These are phyloP conservation scores for Hymenochaete sp. DNA, from an alignment of 1,284 basidiomycete species.

Conservation along the genomic window DNA sequence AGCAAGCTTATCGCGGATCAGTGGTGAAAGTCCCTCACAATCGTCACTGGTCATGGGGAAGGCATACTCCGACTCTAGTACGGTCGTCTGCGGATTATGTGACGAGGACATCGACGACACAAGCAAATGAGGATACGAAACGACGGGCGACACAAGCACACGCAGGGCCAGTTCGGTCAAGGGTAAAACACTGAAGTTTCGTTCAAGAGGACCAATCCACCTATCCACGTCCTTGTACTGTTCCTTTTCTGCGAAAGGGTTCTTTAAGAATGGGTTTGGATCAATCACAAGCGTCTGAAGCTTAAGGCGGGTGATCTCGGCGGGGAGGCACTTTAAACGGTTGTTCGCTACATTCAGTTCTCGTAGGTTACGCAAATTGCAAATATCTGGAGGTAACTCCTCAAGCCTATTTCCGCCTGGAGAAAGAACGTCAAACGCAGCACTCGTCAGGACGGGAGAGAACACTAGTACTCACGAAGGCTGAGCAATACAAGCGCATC, in stretches of 20 bases:
- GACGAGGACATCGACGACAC: background rate
- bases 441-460: slow-evolving; percentile 5
- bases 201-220: slow-evolving; percentile 13
- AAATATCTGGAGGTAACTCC: slow-evolving; percentile 58
- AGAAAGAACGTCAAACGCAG: background rate
- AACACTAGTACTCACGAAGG: slow-evolving; percentile 38
- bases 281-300: slow-evolving; percentile 38
- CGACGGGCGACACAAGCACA: slow-evolving; percentile 10
- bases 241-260: slow-evolving; percentile 4
- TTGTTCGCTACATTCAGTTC: slow-evolving; percentile 60
- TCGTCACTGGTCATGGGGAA: slow-evolving; percentile 6
- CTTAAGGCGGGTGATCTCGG: slow-evolving; percentile 51
- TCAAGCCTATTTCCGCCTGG: slow-evolving; percentile 50
- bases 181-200: slow-evolving; percentile 7
- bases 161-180: slow-evolving; percentile 11
- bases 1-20: slow-evolving; percentile 6
- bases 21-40: slow-evolving; percentile 9
- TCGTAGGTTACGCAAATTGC: slow-evolving; percentile 41
- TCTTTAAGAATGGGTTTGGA: slow-evolving; percentile 49
- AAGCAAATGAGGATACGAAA: background rate
- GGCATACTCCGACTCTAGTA: no score
- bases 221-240: slow-evolving; percentile 2
- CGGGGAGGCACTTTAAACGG: slow-evolving; percentile 49
- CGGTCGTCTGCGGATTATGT: slow-evolving; percentile 1
- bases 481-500: slow-evolving; percentile 45